A percentile compares a stretch with the other conserved stretches of the same genome.
Conservation (phyloP, 768 basidiomycete genomes). For the Phylloporus sp. region DNA sequence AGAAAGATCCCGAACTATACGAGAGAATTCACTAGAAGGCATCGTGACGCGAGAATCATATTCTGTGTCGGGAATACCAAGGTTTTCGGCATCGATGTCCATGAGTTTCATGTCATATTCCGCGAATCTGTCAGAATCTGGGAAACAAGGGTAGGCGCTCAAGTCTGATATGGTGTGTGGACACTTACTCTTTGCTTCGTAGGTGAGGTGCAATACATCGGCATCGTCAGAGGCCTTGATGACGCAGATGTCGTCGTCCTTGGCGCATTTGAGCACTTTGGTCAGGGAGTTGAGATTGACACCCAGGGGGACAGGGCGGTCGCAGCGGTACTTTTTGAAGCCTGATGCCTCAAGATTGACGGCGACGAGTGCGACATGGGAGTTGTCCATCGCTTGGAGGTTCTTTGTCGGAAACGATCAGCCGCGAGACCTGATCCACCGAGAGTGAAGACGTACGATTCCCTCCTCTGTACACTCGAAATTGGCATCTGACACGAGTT, state of each 20-base stretch:
- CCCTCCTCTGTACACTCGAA: conserved; percentile 97
- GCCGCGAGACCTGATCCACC: background rate
- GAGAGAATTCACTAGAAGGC: conserved; percentile 80
- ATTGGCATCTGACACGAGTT: conserved; percentile 95
- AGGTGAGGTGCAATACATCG: conserved; percentile 82
- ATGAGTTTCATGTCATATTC: conserved; percentile 99
- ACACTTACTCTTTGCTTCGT: conserved; percentile 76
- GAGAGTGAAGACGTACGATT: conserved; percentile 48
- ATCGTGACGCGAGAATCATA: conserved; percentile 93
- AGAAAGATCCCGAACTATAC: conserved; percentile 90
- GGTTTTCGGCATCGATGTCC: conserved; percentile 96
- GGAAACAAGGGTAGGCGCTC: background rate
- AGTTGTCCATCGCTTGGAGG: conserved; percentile 99
- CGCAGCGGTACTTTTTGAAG: conserved; percentile 89
- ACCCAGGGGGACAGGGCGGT: conserved; percentile 89
- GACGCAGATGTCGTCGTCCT: conserved; percentile 90
- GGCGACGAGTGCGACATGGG: conserved; percentile 94
- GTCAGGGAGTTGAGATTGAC: conserved; percentile 84
- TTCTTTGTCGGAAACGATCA: conserved; percentile 38
- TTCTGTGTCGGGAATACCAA: conserved; percentile 95
- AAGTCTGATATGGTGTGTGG: background rate
- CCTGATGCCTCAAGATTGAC: conserved; percentile 76
- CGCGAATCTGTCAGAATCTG: conserved; percentile 89
- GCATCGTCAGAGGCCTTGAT: conserved; percentile 90
- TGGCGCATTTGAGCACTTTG: conserved; percentile 96